Percentiles rank a stretch among this genome's conserved stretches.
phyloP scores from a whole-genome alignment of 2,329 filamentous ascomycete genomes.

The Colletotrichum tofieldiae region DNA sequence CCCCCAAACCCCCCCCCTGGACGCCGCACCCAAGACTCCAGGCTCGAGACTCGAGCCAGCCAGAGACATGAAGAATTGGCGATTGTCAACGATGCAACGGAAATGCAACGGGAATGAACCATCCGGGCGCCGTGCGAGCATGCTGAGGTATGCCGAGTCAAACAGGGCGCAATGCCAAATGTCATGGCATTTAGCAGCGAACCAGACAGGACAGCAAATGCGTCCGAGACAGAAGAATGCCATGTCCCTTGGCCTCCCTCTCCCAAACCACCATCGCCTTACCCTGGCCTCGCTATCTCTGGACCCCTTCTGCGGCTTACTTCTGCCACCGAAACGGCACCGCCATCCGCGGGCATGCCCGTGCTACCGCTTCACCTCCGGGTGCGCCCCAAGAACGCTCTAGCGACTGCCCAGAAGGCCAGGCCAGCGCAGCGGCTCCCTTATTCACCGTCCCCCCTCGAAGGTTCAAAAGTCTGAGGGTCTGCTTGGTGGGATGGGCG shows the following conservation, averaged over 20 bases:
- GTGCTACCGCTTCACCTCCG: neutral
- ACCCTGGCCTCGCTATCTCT: neutral
- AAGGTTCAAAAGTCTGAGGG: neutral
- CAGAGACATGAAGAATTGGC: neutral
- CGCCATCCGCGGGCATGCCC: neutral
- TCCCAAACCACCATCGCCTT: neutral
- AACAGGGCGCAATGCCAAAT: slow-evolving; percentile 21
- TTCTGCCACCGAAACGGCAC: slow-evolving; percentile 1
- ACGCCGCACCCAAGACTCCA: neutral
- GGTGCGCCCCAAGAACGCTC: neutral
- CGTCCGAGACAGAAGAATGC: slow-evolving; percentile 18
- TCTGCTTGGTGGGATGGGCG: neutral
- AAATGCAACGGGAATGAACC: neutral
- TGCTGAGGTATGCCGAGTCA: slow-evolving; percentile 29
- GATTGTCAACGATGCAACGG: neutral
- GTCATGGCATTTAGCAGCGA: slow-evolving; percentile 8
- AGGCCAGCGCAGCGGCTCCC: neutral
- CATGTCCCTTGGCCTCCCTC: neutral
- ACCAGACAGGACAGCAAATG: neutral
- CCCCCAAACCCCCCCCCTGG: neutral
- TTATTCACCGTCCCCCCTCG: too few relatives aligned
- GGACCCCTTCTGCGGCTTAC: neutral
- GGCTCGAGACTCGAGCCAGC: neutral
- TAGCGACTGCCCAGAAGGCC: slow-evolving; percentile 10
- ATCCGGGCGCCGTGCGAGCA: neutral